Base-by-base conservation (phyloP, 192 early-diverging fungal species). In the Paraglomus occultum region DNA sequence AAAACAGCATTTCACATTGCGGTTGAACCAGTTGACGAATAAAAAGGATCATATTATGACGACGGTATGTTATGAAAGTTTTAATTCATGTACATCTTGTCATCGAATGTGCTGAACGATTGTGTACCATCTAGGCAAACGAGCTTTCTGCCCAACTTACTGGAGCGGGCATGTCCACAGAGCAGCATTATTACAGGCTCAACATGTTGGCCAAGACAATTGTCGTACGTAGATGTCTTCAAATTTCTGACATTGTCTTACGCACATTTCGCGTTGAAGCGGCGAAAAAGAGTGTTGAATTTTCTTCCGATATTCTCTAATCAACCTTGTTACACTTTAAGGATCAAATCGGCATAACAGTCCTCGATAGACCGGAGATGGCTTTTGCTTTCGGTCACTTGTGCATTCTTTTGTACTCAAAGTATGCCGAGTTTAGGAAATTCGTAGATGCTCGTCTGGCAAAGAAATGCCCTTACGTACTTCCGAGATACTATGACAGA, bases 311-410 rank as follows among this genome's bases (percentile, higher is more conserved):
- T 81, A 47, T 69, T 72, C 0, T 64, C 76, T 17, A 79, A 83
- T 2, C 23, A 69, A 43, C 5, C 53, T 9, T 31, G 31, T 31
- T 31, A 31, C 3, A 31, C 31, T 31, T 31, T 31, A 31, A 31
- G 31, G 31, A 31, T 31, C 31, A 31, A 31, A 31, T 31, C 31
- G 31, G 31, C 31, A 31, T 31, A 31, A 31, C 31, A 31, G 31
- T 31, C 31, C 31, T 31, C 31, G 31, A 31, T 31, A 31, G 31
- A 31, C 31, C 31, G 1, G 31, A 31, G 31, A 45, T 54, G 12
- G 89, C 90, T 1, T 90, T 85, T 53, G 86, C 90, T 6, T 47
- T 92, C 6, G 92, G 88, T 6, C 74, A 85, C 51, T 77, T 92
- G 2, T 76, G 79, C 20, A 81, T 90, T 15, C 53, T 89, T 58